Evolutionary conservation across 2,329 filamentous ascomycete genomes (phyloP), one percentile per base, ranked within the genome.

Genomic region (Coniosporium tulheliwenetii): DNA sequence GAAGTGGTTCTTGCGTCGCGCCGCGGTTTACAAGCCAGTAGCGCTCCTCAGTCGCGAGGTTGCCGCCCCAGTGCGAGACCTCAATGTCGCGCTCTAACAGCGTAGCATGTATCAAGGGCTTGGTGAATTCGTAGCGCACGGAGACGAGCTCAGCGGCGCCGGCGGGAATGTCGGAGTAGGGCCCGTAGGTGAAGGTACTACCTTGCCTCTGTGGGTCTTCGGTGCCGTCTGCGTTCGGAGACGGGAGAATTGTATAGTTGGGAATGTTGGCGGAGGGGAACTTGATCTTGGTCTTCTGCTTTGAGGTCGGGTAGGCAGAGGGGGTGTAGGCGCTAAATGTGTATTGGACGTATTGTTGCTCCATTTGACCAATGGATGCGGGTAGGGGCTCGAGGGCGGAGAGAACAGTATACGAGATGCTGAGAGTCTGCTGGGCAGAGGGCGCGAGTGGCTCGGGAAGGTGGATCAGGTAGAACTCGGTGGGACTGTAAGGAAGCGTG

Each of bases 281-380:
- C 68, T 95, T 95, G 63, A 98, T 64, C 63, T 96, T 94, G 33
- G 91, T 96, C 75, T 95, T 95, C 61, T 98, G 91, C 67, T 94
- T 94, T 53, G 75, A 61, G 10, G 86, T 95, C 13, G 72, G 65
- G 66, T 98, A 98, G 45, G 81, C 79, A 8, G 85, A 93, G 12
- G 79, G 80, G 37, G 71, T 74, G 63, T 93, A 94, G 49, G 83
- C 82, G 45, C 84, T 89, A 67, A 94, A 93, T 42, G 77, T 70
- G 67, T 93, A 86, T 42, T 75, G 70, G 40, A 98, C 77, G 64
- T 80, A 95, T 63, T 98, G 91, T 59, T 80, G 77, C 39, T 86
- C 85, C 37, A 77, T 71, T 61, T 98, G 91, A n/a, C 71, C 67
- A 56, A 98, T 89, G 41, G 76, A 65, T 2, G 81, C 79, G 13